Conservation (phyloP, 768 basidiomycete genomes). For the Serendipita indica region DNA sequence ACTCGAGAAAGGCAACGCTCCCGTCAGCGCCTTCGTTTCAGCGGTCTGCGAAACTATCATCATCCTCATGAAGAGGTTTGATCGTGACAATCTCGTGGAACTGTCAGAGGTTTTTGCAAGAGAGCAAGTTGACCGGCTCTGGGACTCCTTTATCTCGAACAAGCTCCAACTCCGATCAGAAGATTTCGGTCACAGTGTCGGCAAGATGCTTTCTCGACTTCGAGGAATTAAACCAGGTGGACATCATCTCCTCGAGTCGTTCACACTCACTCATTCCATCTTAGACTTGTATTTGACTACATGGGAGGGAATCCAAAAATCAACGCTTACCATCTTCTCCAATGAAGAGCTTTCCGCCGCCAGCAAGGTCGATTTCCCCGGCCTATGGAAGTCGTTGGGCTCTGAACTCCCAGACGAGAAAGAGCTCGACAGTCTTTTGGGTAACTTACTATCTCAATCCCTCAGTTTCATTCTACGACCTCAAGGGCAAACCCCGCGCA, state of each 20-base stretch:
- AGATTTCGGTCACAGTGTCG: background rate
- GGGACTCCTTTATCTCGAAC: background rate
- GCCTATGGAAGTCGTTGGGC: background rate
- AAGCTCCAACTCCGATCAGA: background rate
- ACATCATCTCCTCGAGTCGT: background rate
- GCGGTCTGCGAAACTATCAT: conserved; percentile 56
- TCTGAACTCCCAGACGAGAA: background rate
- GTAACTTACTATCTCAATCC: background rate
- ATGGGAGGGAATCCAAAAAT: background rate
- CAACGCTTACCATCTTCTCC: background rate
- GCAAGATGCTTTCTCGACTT: background rate
- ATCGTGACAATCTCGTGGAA: background rate
- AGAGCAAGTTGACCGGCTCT: background rate
- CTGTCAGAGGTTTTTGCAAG: background rate
- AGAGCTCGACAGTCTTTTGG: background rate
- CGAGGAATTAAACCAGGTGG: background rate
- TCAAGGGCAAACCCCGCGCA: too few species aligned
- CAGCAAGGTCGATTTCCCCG: background rate
- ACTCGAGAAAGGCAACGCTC: conserved; percentile 36
- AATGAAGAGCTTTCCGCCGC: background rate
- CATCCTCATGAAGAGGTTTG: conserved; percentile 37
- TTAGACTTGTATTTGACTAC: background rate
- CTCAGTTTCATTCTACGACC: too few species aligned
- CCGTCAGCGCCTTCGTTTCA: conserved; percentile 46
- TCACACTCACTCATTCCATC: background rate